phyloP scores from a whole-genome alignment of 305 asterid species.

The Petunia hybrid region DNA sequence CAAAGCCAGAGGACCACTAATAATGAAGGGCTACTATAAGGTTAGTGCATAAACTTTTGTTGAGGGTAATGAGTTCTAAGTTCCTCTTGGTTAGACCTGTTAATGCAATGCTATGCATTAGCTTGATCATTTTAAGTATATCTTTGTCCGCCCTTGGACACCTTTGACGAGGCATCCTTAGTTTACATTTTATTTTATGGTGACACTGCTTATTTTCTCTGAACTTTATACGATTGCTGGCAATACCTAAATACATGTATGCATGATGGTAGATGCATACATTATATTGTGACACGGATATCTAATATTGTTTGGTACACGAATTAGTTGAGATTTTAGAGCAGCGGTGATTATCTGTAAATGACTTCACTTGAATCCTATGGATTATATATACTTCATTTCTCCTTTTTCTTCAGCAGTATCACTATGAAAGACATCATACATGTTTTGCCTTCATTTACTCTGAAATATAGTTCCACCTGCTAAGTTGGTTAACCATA shows the following conservation, averaged over 20 bases:
- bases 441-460: constrained; percentile 7
- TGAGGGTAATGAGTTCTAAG: constrained; percentile 21
- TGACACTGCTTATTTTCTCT: not conserved
- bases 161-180: not conserved
- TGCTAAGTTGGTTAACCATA: not conserved
- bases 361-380: not conserved
- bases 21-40: constrained; percentile 96
- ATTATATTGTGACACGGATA: not conserved
- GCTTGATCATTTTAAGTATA: not conserved
- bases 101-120: not conserved
- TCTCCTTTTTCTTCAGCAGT: not conserved
- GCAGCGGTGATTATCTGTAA: not conserved
- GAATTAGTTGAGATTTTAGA: not conserved
- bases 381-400: not conserved
- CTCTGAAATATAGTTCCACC: not conserved
- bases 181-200: not conserved
- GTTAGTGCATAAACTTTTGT: constrained; percentile 39
- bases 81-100: not conserved
- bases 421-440: no score
- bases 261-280: not conserved
- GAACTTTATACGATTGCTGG: not conserved
- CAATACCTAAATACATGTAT: not conserved
- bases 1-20: constrained; percentile 88
- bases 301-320: not conserved
- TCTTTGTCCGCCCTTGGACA: not conserved